These are phyloP conservation scores for Zymoseptoria ardabiliae DNA, from an alignment of 2,329 filamentous ascomycete species.

Conservation along the genomic window DNA sequence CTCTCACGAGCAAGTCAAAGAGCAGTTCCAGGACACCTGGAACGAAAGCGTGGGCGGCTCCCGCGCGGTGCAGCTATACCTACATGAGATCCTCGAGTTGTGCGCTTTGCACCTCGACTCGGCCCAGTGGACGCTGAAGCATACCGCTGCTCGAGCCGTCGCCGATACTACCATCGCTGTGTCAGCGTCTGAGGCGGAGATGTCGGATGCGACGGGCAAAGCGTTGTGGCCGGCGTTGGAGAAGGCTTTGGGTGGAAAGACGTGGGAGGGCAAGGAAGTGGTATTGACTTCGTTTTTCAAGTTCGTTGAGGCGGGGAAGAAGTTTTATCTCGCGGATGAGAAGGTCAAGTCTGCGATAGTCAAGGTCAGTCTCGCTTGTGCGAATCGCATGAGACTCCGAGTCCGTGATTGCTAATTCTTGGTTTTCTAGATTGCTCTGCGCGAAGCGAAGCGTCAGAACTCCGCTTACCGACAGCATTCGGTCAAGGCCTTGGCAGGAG, in stretches of 20 bases:
- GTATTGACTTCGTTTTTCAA: slow-evolving; percentile 72
- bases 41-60: slow-evolving; percentile 80
- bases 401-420: neutral
- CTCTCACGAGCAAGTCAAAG: slow-evolving; percentile 67
- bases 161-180: slow-evolving; percentile 66
- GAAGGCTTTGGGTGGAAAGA: slow-evolving; percentile 76
- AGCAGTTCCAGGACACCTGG: slow-evolving; percentile 82
- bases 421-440: slow-evolving; percentile 55
- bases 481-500: slow-evolving; percentile 63
- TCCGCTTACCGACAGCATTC: slow-evolving; percentile 72
- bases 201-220: slow-evolving; percentile 37
- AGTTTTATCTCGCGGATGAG: slow-evolving; percentile 49
- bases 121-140: slow-evolving; percentile 82
- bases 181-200: slow-evolving; percentile 43
- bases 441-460: slow-evolving; percentile 90
- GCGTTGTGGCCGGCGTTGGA: slow-evolving; percentile 76
- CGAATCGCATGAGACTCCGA: neutral
- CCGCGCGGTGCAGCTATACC: slow-evolving; percentile 73
- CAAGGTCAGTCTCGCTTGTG: slow-evolving; percentile 46
- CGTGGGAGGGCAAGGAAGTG: slow-evolving; percentile 84
- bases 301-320: slow-evolving; percentile 61
- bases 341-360: slow-evolving; percentile 57
- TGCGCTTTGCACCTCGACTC: slow-evolving; percentile 64
- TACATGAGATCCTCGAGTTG: slow-evolving; percentile 70
- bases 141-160: slow-evolving; percentile 74